A percentile compares a stretch with the other conserved stretches of the same genome.
Conservation (phyloP, 108 stramenopile genomes). For the Nitzschia putrida region DNA sequence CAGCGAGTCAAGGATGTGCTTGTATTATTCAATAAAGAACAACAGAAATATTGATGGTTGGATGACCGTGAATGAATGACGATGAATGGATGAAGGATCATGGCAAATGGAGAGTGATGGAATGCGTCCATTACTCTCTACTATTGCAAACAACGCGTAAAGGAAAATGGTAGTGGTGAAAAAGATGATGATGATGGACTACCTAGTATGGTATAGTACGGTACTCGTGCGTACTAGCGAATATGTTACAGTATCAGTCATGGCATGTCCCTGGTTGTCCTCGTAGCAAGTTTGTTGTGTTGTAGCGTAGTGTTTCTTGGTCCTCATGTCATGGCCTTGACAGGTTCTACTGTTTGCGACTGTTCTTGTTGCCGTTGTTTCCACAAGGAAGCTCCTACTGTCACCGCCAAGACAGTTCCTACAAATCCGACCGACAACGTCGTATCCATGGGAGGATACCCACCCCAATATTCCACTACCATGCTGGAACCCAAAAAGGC, state of each 20-base stretch:
- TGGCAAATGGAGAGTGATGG: too few species aligned
- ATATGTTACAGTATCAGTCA: too few species aligned
- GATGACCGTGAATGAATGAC: not conserved
- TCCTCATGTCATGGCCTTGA: not conserved
- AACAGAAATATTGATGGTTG: too few species aligned
- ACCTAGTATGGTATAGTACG: too few species aligned
- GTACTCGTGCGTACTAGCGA: too few species aligned
- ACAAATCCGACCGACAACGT: conserved; percentile 75
- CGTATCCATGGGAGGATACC: conserved; percentile 52
- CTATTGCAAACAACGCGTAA: too few species aligned
- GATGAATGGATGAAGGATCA: too few species aligned
- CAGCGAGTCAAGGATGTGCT: conserved; percentile 48
- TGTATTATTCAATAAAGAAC: conserved; percentile 46
- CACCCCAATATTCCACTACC: conserved; percentile 86
- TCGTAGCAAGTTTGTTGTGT: not conserved
- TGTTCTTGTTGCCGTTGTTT: conserved; percentile 25
- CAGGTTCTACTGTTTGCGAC: not conserved
- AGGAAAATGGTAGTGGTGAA: too few species aligned
- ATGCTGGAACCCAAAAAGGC: conserved; percentile 93
- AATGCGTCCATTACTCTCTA: too few species aligned
- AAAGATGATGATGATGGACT: too few species aligned
- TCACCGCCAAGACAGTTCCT: conserved; percentile 61
- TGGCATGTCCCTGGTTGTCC: too few species aligned
- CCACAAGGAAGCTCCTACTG: conserved; percentile 59
- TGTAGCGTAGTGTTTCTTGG: not conserved